Conservation (phyloP, 2,329 filamentous ascomycete genomes). For the Magnaporthales sp. region DNA sequence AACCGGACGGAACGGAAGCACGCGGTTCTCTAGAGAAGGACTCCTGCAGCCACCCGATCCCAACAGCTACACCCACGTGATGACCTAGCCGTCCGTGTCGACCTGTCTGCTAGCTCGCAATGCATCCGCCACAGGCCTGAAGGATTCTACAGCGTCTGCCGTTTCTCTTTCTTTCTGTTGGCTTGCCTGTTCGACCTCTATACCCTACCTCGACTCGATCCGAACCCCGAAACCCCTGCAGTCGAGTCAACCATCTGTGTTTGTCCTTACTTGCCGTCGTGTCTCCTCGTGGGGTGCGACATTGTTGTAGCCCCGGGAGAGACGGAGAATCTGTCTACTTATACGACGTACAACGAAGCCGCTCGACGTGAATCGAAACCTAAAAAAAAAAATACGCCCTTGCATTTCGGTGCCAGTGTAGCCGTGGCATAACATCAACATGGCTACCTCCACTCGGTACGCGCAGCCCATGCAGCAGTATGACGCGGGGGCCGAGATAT, state of each 20-base stretch:
- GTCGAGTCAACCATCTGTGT: background rate
- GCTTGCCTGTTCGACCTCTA: background rate
- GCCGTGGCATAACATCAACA: background rate
- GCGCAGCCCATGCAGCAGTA: background rate
- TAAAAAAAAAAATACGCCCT: background rate
- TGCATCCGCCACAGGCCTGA: conserved; percentile 1
- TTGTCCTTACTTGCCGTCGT: conserved; percentile 1
- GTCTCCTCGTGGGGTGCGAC: background rate
- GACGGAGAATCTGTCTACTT: background rate
- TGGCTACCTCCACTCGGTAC: background rate
- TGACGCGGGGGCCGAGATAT: background rate
- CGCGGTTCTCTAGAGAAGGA: background rate
- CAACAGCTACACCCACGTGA: background rate
- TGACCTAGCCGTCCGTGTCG: background rate
- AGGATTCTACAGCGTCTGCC: background rate
- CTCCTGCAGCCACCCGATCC: background rate
- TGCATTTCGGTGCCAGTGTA: background rate
- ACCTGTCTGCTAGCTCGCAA: background rate
- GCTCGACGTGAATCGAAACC: background rate
- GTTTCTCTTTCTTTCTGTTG: conserved; percentile 2
- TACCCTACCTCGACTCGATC: background rate
- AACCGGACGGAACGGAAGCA: background rate
- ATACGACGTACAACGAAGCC: background rate
- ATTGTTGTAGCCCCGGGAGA: background rate
- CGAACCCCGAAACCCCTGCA: background rate